Conservation (phyloP, 2,329 filamentous ascomycete genomes). For the Ascochyta rabiei region DNA sequence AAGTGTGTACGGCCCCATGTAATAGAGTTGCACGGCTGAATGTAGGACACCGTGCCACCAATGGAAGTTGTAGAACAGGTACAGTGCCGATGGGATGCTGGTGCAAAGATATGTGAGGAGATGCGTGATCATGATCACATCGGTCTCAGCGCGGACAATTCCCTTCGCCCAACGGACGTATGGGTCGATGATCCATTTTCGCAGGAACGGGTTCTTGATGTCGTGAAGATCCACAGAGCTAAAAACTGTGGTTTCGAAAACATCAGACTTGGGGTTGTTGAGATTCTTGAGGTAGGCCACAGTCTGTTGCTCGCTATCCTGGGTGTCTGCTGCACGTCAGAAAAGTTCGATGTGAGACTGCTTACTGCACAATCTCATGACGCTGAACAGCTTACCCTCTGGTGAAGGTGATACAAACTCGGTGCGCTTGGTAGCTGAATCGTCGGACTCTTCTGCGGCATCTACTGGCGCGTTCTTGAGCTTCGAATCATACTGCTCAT, state of each 20-base stretch:
- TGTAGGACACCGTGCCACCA: slow-evolving; percentile 72
- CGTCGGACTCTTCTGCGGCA: slow-evolving; percentile 31
- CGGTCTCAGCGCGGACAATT: slow-evolving; percentile 69
- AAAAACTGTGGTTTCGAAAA: slow-evolving; percentile 63
- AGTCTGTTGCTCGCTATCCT: slow-evolving; percentile 42
- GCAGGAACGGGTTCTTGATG: slow-evolving; percentile 47
- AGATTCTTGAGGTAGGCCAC: slow-evolving; percentile 55
- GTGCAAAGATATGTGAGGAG: slow-evolving; percentile 74
- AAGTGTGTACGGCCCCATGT: slow-evolving; percentile 75
- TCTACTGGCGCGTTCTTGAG: slow-evolving; percentile 7
- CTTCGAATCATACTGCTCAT: slow-evolving; percentile 24
- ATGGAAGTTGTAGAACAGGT: slow-evolving; percentile 69
- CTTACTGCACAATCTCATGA: neutral
- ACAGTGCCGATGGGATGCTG: slow-evolving; percentile 70
- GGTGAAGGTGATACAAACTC: slow-evolving; percentile 37
- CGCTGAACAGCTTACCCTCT: slow-evolving; percentile 29
- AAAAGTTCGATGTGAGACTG: neutral
- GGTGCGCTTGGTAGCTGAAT: slow-evolving; percentile 33
- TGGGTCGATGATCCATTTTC: slow-evolving; percentile 60
- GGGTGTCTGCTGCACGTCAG: slow-evolving; percentile 28
- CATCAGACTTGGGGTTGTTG: slow-evolving; percentile 56
- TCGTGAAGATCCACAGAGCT: slow-evolving; percentile 58
- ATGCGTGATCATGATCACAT: slow-evolving; percentile 80
- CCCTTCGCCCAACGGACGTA: slow-evolving; percentile 63
- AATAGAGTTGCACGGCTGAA: slow-evolving; percentile 68